Conservation (phyloP, 768 basidiomycete species). For the Trametes coccinea region DNA sequence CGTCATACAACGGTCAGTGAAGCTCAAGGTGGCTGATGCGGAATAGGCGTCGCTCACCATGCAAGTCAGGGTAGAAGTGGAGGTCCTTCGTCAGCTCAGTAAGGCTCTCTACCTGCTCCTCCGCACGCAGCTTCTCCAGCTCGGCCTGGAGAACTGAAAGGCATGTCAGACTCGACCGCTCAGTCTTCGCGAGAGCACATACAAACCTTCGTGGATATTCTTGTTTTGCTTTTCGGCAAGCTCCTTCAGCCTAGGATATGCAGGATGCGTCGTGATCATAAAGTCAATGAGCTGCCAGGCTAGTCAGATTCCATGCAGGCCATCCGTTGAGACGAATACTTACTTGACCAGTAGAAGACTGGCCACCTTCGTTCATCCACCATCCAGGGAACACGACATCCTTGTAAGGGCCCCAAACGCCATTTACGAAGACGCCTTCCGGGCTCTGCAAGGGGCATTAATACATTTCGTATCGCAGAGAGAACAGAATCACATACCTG, state of each 20-base stretch:
- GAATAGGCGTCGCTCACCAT: conserved; percentile 50
- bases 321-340: conserved; percentile 2
- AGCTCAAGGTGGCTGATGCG: background rate
- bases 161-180: background rate
- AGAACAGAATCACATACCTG: conserved; percentile 49
- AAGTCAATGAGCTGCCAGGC: conserved; percentile 81
- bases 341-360: conserved; percentile 96
- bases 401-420: conserved; percentile 93
- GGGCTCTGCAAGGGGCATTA: conserved; percentile 52
- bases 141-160: conserved; percentile 69
- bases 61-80: conserved; percentile 94
- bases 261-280: conserved; percentile 88
- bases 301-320: background rate
- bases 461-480: background rate
- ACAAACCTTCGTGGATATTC: conserved; percentile 58
- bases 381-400: conserved; percentile 90
- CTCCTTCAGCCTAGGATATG: conserved; percentile 70
- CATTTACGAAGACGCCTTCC: conserved; percentile 81
- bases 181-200: background rate
- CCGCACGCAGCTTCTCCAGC: conserved; percentile 64
- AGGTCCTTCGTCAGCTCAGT: conserved; percentile 88
- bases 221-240: conserved; percentile 58
- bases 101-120: conserved; percentile 55
- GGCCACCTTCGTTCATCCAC: conserved; percentile 99
- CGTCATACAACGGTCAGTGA: background rate